Conservation (phyloP, 306 rosid species). For the Gastrolobium villosum region DNA sequence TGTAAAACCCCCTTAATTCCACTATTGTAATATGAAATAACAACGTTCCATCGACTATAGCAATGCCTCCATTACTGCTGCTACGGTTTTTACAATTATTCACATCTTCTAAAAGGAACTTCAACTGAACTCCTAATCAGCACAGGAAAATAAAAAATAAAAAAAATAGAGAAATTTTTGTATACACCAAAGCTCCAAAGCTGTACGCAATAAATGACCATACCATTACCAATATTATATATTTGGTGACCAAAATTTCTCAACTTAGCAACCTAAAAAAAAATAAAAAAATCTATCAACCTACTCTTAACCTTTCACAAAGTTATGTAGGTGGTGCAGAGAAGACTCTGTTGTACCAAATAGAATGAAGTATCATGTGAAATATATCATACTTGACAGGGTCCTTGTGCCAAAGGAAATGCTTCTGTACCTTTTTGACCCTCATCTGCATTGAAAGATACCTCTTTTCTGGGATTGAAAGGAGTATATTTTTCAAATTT, state of each 20-base stretch:
- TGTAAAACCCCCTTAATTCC: no score
- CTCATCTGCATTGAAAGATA: slow-evolving; percentile 73
- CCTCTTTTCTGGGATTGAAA: slow-evolving; percentile 70
- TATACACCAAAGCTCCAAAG: slow-evolving; percentile 35
- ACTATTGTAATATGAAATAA: no score
- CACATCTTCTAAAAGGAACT: not conserved
- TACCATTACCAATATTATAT: not conserved
- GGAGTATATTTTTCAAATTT: slow-evolving; percentile 75
- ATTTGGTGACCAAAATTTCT: not conserved
- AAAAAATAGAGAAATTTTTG: not conserved
- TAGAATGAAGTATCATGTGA: slow-evolving; percentile 89
- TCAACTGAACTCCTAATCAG: not conserved
- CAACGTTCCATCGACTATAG: no score
- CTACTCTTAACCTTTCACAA: not conserved
- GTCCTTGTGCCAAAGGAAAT: slow-evolving; percentile 83
- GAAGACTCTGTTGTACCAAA: slow-evolving; percentile 85
- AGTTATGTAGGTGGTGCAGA: slow-evolving; percentile 46
- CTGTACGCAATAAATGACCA: slow-evolving; percentile 36
- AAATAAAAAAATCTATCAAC: not conserved
- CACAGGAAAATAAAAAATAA: not conserved
- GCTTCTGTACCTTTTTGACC: slow-evolving; percentile 79
- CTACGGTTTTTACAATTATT: not conserved
- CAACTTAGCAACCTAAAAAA: not conserved
- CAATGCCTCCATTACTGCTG: no score
- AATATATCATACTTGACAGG: slow-evolving; percentile 85